Evolutionary conservation across 495 filamentous ascomycete genomes (phyloP), one percentile per base, ranked within the genome.

Genomic region (Hypoxylon fuscum): DNA sequence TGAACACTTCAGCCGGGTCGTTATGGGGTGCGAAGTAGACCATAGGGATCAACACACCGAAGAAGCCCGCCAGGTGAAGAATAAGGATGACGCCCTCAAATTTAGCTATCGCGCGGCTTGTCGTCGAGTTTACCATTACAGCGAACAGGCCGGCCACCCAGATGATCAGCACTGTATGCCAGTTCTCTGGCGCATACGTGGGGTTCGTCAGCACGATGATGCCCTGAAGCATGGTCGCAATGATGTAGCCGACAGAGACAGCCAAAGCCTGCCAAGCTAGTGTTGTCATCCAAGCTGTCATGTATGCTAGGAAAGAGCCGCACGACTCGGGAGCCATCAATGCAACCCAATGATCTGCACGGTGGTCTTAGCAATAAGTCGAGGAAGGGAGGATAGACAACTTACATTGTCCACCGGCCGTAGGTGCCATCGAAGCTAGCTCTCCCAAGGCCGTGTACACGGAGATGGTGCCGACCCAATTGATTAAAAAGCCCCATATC

Each of bases 401-500:
- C 68, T 53, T 50, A 68, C 61, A 71, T 53, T 71, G 61, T 6
- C 68, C 64, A 15, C 61, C 68, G 18, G 68, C 47, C 12, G 68
- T 71, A 0, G 68, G 68, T 3, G 70, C 78, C 70, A 82, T 81
- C 1, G 79, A 83, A 2, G 78, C 76, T 46, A 83, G 50, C 56
- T 83, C 82, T 17, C 75, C 68, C 32, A 83, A 74, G 7, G 75
- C 73, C 2, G 74, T 75, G 56, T 77, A 82, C 3, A 77, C 71
- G 0, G 77, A 81, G 21, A 81, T 62, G 2, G 75, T 80, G 3
- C 78, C 78, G 6, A 77, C 54, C 82, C 82, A 85, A 9, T 72
- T 76, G 45, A 84, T 77, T 7, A 84, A 38, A 45, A 77, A 84
- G 1, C 75, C 76, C 69, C 83, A 85, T 14, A 86, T 72, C 0